Conservation (phyloP, 2,329 filamentous ascomycete genomes). For the Metarhizium sp. region DNA sequence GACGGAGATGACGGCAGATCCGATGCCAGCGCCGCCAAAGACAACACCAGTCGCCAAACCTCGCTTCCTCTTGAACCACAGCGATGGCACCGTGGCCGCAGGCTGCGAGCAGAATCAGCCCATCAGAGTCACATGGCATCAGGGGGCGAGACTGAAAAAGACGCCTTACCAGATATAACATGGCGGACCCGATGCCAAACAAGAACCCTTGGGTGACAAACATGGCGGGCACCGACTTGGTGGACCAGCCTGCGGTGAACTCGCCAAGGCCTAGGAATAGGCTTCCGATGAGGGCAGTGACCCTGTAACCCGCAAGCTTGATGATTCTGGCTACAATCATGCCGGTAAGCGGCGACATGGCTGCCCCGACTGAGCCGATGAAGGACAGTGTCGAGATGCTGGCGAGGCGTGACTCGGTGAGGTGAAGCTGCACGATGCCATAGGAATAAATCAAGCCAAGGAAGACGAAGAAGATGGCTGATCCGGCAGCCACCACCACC, state of each 20-base stretch:
- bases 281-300: slow-evolving; percentile 13
- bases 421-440: slow-evolving; percentile 20
- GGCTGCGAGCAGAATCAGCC: slow-evolving; percentile 6
- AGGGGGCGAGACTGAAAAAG: no score
- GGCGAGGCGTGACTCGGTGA: slow-evolving; percentile 14
- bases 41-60: slow-evolving; percentile 19
- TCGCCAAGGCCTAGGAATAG: slow-evolving; percentile 20
- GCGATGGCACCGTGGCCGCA: slow-evolving; percentile 14
- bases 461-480: slow-evolving; percentile 15
- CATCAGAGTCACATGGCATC: no score
- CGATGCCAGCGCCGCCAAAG: slow-evolving; percentile 19
- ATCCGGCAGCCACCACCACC: not conserved
- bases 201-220: slow-evolving; percentile 17
- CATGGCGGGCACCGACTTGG: slow-evolving; percentile 13
- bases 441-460: slow-evolving; percentile 22
- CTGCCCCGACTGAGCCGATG: slow-evolving; percentile 14
- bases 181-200: slow-evolving; percentile 16
- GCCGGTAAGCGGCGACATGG: slow-evolving; percentile 2
- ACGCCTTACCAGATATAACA: slow-evolving; percentile 13
- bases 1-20: slow-evolving; percentile 19
- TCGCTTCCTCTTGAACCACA: slow-evolving; percentile 18
- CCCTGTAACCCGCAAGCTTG: slow-evolving; percentile 14
- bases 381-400: slow-evolving; percentile 18
- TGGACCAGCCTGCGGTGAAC: slow-evolving; percentile 18
- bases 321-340: slow-evolving; percentile 19